Conservation (phyloP, 1,284 basidiomycete genomes). For the Thelephora terrestris region DNA sequence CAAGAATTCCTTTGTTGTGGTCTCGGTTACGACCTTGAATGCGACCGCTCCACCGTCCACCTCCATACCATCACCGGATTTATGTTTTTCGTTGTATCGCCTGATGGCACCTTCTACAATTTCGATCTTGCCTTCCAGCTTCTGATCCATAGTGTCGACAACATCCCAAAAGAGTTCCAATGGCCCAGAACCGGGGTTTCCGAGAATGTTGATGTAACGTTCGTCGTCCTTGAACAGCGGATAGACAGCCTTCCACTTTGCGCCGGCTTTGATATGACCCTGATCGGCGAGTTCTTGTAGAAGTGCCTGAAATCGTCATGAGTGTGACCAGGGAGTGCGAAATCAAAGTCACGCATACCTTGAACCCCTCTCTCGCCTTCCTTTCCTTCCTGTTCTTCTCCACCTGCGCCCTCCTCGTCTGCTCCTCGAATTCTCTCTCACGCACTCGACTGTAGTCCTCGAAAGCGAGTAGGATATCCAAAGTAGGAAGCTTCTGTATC, state of each 20-base stretch:
- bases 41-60: conserved; percentile 21
- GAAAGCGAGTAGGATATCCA: conserved; percentile 86
- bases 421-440: conserved; percentile 83
- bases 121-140: conserved; percentile 69
- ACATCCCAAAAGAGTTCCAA: conserved; percentile 95
- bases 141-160: conserved; percentile 80
- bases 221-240: conserved; percentile 67
- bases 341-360: conserved; percentile 32
- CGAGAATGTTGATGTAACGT: conserved; percentile 80
- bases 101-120: conserved; percentile 52
- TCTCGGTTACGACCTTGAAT: conserved; percentile 46
- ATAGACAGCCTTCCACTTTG: conserved; percentile 89
- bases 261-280: conserved; percentile 69
- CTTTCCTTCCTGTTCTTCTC: conserved; percentile 76
- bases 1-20: conserved; percentile 50
- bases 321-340: neutral
- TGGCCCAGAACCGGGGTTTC: conserved; percentile 87
- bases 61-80: conserved; percentile 10
- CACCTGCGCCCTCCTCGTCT: conserved; percentile 66
- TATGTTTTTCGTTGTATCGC: conserved; percentile 29
- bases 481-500: conserved; percentile 70
- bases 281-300: conserved; percentile 58
- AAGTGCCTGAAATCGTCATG: conserved; percentile 36
- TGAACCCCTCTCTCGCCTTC: conserved; percentile 85
- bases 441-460: conserved; percentile 85